A percentile compares a stretch with the other conserved stretches of the same genome.
phyloP scores from a whole-genome alignment of 495 filamentous ascomycete species.

The Thermothielavioides terrestris region DNA sequence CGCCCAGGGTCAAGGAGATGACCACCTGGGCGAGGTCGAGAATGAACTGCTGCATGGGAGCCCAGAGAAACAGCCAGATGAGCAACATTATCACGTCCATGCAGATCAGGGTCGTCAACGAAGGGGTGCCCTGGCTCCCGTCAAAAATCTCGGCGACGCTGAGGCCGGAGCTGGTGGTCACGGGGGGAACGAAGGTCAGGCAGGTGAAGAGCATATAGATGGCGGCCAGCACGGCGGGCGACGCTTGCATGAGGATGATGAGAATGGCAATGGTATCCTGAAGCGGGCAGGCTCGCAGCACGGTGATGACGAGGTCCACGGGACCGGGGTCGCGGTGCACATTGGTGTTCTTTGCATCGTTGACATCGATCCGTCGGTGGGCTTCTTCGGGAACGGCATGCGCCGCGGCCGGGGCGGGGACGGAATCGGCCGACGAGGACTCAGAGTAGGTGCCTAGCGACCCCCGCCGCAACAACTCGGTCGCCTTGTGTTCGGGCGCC shows the following conservation, averaged over 20 bases:
- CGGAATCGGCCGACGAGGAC: conserved; percentile 42
- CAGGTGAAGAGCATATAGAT: conserved; percentile 91
- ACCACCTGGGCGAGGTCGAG: conserved; percentile 94
- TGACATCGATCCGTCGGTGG: conserved; percentile 56
- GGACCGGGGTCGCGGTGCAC: conserved; percentile 55
- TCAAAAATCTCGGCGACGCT: conserved; percentile 46
- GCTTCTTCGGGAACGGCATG: conserved; percentile 36
- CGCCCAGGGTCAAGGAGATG: conserved; percentile 87
- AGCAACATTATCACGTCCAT: conserved; percentile 74
- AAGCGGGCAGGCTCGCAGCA: conserved; percentile 82
- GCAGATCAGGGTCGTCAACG: conserved; percentile 69
- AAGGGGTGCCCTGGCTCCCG: conserved; percentile 52
- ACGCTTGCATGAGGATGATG: conserved; percentile 94
- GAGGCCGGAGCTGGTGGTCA: conserved; percentile 45
- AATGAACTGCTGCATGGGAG: conserved; percentile 75
- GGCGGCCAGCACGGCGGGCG: conserved; percentile 77
- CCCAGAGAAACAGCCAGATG: conserved; percentile 86
- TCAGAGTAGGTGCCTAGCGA: conserved; percentile 43
- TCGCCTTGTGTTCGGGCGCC: conserved; percentile 31
- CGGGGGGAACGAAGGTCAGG: conserved; percentile 84
- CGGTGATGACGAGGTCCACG: conserved; percentile 68
- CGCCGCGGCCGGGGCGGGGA: conserved; percentile 26
- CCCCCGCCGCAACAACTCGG: conserved; percentile 32
- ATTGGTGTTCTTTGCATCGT: conserved; percentile 57
- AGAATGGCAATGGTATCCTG: conserved; percentile 96